A percentile compares a stretch with the other conserved stretches of the same genome.
These are phyloP conservation scores for Salix arbutifolia DNA, from an alignment of 345 rosid genomes.

Conservation along the genomic window DNA sequence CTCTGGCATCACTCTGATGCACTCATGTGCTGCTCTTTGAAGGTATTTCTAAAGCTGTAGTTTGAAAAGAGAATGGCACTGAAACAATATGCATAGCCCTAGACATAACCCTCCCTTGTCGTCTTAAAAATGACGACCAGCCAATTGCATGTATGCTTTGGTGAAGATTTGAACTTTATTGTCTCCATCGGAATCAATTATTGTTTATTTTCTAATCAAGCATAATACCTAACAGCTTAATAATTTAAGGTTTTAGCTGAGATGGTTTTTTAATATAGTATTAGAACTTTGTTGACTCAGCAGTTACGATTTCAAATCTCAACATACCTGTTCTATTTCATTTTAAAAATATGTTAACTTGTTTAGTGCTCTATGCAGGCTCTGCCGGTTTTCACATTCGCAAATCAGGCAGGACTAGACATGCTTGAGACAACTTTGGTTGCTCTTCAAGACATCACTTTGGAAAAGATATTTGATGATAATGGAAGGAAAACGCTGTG, in stretches of 20 bases:
- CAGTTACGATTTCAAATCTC: too few relatives aligned
- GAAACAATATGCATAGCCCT: background rate
- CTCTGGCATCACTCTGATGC: slow-evolving; percentile 89
- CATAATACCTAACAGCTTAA: too few relatives aligned
- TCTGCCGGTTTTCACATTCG: slow-evolving; percentile 25
- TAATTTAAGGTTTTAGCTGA: too few relatives aligned
- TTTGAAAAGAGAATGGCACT: background rate
- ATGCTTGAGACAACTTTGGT: slow-evolving; percentile 33
- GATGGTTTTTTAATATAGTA: too few relatives aligned
- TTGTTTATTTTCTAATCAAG: background rate
- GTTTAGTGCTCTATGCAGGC: slow-evolving; percentile 13
- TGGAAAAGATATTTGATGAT: slow-evolving; percentile 29
- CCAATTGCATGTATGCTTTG: background rate
- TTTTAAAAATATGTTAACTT: background rate
- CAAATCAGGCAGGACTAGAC: slow-evolving; percentile 32
- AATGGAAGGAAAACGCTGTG: slow-evolving; percentile 25
- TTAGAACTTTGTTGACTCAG: too few relatives aligned
- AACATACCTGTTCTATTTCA: too few relatives aligned
- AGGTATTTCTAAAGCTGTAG: slow-evolving; percentile 14
- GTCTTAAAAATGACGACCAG: background rate
- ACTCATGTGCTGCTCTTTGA: slow-evolving; percentile 85
- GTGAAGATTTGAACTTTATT: background rate
- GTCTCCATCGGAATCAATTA: background rate
- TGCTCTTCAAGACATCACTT: slow-evolving; percentile 27
- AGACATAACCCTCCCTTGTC: background rate